phyloP scores from a whole-genome alignment of 306 rosid genomes.

The Vachellia collinsii region DNA sequence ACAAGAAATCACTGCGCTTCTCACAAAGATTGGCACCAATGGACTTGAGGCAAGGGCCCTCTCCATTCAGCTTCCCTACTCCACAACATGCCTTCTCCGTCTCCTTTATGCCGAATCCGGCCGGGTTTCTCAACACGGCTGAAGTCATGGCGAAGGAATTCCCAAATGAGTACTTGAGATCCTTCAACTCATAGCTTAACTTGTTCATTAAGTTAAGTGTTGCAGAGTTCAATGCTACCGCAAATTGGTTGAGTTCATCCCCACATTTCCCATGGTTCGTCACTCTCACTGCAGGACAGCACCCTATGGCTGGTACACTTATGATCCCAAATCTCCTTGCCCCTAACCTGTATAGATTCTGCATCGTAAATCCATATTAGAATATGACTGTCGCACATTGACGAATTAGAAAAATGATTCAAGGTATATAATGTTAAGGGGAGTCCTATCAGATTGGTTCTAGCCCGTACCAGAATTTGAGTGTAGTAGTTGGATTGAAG shows the following conservation, averaged over 20 bases:
- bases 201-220: constrained; percentile 20
- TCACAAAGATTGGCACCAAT: constrained; percentile 23
- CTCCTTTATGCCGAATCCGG: constrained; percentile 30
- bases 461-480: constrained; percentile 34
- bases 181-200: constrained; percentile 42
- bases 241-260: constrained; percentile 42
- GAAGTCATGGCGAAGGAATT: constrained; percentile 43
- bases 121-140: not conserved
- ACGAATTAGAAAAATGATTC: no score
- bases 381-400: no score
- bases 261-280: not conserved
- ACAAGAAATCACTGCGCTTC: constrained; percentile 36
- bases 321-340: constrained; percentile 60
- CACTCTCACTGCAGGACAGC: constrained; percentile 43
- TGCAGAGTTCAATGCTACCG: constrained; percentile 33
- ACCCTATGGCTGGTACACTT: constrained; percentile 52
- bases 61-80: constrained; percentile 41
- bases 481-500: constrained; percentile 28
- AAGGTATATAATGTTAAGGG: not conserved
- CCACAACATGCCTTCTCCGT: constrained; percentile 61
- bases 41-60: constrained; percentile 26
- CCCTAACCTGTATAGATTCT: constrained; percentile 51
- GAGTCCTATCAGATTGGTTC: no score
- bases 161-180: constrained; percentile 49
- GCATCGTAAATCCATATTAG: no score